phyloP scores from a whole-genome alignment of 2,329 filamentous ascomycete species.

The Nemania serpens region DNA sequence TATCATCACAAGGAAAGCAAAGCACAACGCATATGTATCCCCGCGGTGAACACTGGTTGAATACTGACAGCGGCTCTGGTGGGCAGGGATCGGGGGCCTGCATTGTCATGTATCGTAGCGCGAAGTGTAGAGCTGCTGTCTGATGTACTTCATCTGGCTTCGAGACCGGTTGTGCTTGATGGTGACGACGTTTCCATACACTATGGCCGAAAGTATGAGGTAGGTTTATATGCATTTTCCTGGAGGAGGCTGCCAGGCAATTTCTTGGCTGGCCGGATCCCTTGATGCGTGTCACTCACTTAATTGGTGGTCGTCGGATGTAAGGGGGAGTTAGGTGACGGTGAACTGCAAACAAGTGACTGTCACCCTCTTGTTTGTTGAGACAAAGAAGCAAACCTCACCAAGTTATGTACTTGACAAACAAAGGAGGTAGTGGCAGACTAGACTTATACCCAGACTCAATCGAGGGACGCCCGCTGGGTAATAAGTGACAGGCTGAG shows the following conservation, averaged over 20 bases:
- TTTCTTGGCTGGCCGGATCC: slow-evolving; percentile 1
- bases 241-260: neutral
- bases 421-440: neutral
- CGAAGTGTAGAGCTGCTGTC: slow-evolving; percentile 24
- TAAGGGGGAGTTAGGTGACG: neutral
- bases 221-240: slow-evolving; percentile 33
- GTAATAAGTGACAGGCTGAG: slow-evolving; percentile 17
- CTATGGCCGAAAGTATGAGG: slow-evolving; percentile 32
- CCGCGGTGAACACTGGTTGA: slow-evolving; percentile 42
- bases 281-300: neutral
- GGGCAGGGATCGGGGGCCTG: slow-evolving; percentile 31
- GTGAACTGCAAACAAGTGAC: slow-evolving; percentile 1
- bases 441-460: neutral
- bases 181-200: slow-evolving; percentile 33
- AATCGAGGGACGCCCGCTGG: neutral
- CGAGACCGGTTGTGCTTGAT: slow-evolving; percentile 24
- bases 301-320: slow-evolving; percentile 1
- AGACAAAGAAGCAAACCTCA: neutral
- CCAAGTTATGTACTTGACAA: slow-evolving; percentile 11
- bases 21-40: slow-evolving; percentile 43
- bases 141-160: slow-evolving; percentile 28
- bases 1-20: slow-evolving; percentile 39
- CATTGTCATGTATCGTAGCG: slow-evolving; percentile 32
- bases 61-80: slow-evolving; percentile 40
- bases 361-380: slow-evolving; percentile 5